phyloP scores from a whole-genome alignment of 2,329 filamentous ascomycete genomes.

The Penicillium decumbens region DNA sequence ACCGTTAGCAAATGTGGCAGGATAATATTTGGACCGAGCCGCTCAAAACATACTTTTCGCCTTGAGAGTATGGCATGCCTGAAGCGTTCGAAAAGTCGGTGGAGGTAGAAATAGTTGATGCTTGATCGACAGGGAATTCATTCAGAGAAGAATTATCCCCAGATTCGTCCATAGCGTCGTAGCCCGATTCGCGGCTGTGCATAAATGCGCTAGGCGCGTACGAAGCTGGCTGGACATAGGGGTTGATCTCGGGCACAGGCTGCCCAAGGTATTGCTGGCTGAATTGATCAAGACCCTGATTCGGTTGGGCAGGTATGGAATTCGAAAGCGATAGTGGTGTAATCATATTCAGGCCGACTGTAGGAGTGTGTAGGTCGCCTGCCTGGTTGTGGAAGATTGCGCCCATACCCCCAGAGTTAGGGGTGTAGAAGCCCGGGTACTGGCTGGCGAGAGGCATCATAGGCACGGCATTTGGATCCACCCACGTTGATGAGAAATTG shows the following conservation, averaged over 20 bases:
- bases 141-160: constrained; percentile 64
- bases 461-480: constrained; percentile 78
- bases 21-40: constrained; percentile 19
- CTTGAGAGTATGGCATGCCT: constrained; percentile 28
- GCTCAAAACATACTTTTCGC: constrained; percentile 50
- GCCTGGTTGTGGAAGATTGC: constrained; percentile 78
- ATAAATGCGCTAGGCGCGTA: constrained; percentile 78
- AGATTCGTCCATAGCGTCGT: constrained; percentile 69
- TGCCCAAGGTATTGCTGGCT: constrained; percentile 54
- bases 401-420: constrained; percentile 72
- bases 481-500: constrained; percentile 80
- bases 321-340: constrained; percentile 78
- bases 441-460: constrained; percentile 78
- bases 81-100: constrained; percentile 26
- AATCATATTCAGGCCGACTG: constrained; percentile 65
- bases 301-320: constrained; percentile 62
- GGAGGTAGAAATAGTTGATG: constrained; percentile 49
- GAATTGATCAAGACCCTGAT: constrained; percentile 60
- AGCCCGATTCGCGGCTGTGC: constrained; percentile 67
- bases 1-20: constrained; percentile 13
- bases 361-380: constrained; percentile 81
- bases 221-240: constrained; percentile 59
- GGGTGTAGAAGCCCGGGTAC: constrained; percentile 78
- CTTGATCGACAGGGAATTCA: constrained; percentile 50
- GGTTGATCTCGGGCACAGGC: constrained; percentile 63